A percentile compares a stretch with the other conserved stretches of the same genome.
phyloP scores from a whole-genome alignment of 2,329 filamentous ascomycete species.

The Colletotrichum somersetense region DNA sequence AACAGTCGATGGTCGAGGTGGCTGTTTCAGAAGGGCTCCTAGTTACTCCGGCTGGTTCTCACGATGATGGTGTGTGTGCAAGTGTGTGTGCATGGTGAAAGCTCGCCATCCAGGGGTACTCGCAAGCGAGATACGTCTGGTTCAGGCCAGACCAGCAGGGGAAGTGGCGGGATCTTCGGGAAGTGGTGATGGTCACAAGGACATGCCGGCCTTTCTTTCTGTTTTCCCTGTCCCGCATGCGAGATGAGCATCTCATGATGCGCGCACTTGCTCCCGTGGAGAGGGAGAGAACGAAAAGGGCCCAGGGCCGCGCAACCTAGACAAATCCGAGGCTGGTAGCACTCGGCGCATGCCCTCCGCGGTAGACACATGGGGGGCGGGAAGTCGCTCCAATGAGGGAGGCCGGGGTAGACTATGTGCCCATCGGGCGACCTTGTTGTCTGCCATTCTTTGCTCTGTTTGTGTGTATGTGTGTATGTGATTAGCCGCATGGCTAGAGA shows the following conservation, averaged over 20 bases:
- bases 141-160: not conserved
- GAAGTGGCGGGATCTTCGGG: slow-evolving; percentile 40
- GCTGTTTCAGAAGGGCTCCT: not conserved
- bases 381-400: slow-evolving; percentile 39
- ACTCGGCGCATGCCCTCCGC: slow-evolving; percentile 39
- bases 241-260: slow-evolving; percentile 32
- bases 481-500: slow-evolving; percentile 32
- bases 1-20: slow-evolving; percentile 8
- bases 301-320: not conserved
- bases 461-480: slow-evolving; percentile 20
- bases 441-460: not conserved
- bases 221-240: not conserved
- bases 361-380: slow-evolving; percentile 16
- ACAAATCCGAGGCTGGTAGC: slow-evolving; percentile 31
- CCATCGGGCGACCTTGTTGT: slow-evolving; percentile 26
- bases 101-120: not conserved
- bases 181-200: slow-evolving; percentile 31
- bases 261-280: not conserved
- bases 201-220: not conserved
- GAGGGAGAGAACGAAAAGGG: not conserved
- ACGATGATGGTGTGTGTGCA: not conserved
- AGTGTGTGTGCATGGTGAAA: not conserved
- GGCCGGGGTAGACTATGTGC: slow-evolving; percentile 13
- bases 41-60: slow-evolving; percentile 20
- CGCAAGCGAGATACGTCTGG: not conserved